Evolutionary conservation across 164 flowering plant species (phyloP), one percentile per base, ranked within the genome.

Genomic region (Berberis vulgaris): DNA sequence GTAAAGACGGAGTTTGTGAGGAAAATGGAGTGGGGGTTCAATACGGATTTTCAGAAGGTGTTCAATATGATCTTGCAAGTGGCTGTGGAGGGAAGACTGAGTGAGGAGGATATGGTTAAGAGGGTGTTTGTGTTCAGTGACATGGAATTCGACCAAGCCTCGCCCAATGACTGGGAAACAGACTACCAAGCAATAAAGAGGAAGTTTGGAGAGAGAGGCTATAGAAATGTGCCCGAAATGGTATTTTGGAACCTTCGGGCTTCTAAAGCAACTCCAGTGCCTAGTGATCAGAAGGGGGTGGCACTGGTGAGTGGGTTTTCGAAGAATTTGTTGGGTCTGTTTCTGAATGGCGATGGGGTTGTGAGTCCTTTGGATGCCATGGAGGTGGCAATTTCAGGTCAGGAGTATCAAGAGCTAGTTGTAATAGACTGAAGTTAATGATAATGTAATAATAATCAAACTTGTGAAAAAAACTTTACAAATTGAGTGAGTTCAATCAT

Each of bases 221-320:
- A 47, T 47, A 11, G 50, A 47, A 11, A 7, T 47, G 10, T 47
- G 10, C 50, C 50, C 10, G 50, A 47, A 11, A 47, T 47, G 7
- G 50, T 47, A 6, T 47, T 47, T 11, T 47, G 50, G 50, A 47
- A 47, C 10, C 50, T 47, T 2, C 50, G 50, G 10, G 3, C 7
- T 4, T 47, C 50, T 1, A 7, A 4, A 6, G 2, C 50, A 1
- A 47, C 50, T 6, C 50, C 50, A 2, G 5, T 47, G 49, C 49
- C 49, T 8, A 46, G 49, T 8, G 6, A 46, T 46, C 49, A 55
- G 58, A 55, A 55, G 38, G 58, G 58, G 41, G 38, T 55, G 41
- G 58, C 58, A 7, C 58, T 55, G 26, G 58, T 55, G 2, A 55
- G 41, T 12, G 58, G 58, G 6, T 55, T 13, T 55, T 55, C 58